Conservation (phyloP, 768 basidiomycete genomes). For the Rhizopogon vulgaris region DNA sequence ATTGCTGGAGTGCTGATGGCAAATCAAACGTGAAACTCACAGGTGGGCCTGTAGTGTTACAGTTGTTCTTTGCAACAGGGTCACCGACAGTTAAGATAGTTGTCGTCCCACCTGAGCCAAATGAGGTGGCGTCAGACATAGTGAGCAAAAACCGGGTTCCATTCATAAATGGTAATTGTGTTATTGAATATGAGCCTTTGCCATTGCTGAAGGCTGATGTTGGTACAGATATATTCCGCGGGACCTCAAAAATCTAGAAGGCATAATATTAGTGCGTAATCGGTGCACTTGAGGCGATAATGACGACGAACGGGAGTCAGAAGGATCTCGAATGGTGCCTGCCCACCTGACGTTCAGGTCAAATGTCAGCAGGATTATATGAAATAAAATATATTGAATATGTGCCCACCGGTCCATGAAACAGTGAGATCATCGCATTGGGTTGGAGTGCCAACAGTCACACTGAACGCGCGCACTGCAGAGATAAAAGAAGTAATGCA, state of each 20-base stretch:
- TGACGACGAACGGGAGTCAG: slow-evolving; percentile 44
- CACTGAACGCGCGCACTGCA: slow-evolving; percentile 33
- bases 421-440: slow-evolving; percentile 59
- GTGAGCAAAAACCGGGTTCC: slow-evolving; percentile 42
- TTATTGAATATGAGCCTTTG: slow-evolving; percentile 43
- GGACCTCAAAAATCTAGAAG: slow-evolving; percentile 46
- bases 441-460: slow-evolving; percentile 44
- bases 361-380: slow-evolving; percentile 4
- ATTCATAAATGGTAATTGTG: slow-evolving; percentile 36
- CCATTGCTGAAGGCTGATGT: slow-evolving; percentile 46
- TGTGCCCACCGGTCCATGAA: slow-evolving; percentile 54
- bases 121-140: slow-evolving; percentile 71
- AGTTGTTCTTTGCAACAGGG: slow-evolving; percentile 35
- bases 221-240: slow-evolving; percentile 51
- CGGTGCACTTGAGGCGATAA: not conserved
- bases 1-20: slow-evolving; percentile 52
- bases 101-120: slow-evolving; percentile 58
- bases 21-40: slow-evolving; percentile 43
- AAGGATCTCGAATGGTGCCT: slow-evolving; percentile 42
- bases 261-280: slow-evolving; percentile 4
- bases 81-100: slow-evolving; percentile 41
- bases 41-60: slow-evolving; percentile 42
- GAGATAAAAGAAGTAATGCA: slow-evolving; percentile 17
- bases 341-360: slow-evolving; percentile 40
- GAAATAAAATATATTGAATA: not conserved